Evolutionary conservation across 352 stramenopile species (phyloP).

Genomic region (Globisporangium cederbergense): DNA sequence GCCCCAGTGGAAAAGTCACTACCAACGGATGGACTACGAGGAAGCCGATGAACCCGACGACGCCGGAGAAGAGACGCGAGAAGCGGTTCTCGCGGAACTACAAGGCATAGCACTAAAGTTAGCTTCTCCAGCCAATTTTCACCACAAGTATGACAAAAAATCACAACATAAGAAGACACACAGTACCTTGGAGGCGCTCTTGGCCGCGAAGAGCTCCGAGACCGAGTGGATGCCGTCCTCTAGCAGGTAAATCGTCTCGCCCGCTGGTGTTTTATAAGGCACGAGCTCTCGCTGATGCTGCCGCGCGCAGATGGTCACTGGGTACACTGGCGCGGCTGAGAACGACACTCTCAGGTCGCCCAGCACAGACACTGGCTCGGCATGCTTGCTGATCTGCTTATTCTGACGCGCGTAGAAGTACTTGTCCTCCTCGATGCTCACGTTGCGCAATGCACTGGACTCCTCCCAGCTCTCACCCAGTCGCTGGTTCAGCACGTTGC

Average conservation of each 20-base stretch:
- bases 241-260: conserved; percentile 52
- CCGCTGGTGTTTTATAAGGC: conserved; percentile 37
- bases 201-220: conserved; percentile 46
- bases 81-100: conserved; percentile 68
- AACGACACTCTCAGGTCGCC: conserved; percentile 69
- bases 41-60: conserved; percentile 66
- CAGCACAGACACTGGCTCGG: conserved; percentile 19
- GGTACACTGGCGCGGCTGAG: conserved; percentile 55
- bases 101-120: background rate
- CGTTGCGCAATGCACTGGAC: conserved; percentile 40
- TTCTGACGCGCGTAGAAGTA: conserved; percentile 45
- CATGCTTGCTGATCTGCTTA: conserved; percentile 6
- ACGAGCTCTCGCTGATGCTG: conserved; percentile 34
- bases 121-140: background rate
- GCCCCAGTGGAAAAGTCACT: conserved; percentile 22
- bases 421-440: conserved; percentile 46
- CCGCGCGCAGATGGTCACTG: conserved; percentile 61
- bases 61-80: conserved; percentile 51
- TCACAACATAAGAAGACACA: background rate
- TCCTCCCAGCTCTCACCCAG: conserved; percentile 35
- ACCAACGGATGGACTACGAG: conserved; percentile 48
- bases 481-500: conserved; percentile 50
- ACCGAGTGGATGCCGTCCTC: conserved; percentile 53
- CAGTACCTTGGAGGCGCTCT: conserved; percentile 38
- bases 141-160: background rate